Evolutionary conservation across 805 yeast genomes (phyloP), one percentile per base, ranked within the genome.

Genomic region (Candida chilensis): DNA sequence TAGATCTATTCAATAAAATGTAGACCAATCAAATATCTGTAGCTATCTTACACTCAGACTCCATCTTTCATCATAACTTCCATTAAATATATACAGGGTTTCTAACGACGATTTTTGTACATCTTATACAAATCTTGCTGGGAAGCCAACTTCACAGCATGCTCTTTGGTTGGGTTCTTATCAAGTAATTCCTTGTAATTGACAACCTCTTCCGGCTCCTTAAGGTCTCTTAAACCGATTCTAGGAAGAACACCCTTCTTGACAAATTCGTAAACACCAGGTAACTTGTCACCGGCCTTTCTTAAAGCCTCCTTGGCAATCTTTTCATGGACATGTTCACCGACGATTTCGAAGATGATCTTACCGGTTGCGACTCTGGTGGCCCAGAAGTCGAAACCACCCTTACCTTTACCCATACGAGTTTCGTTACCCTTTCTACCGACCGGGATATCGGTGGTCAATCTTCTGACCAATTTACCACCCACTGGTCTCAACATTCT

Each of bases 331-430:
- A 90, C 68, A 38, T 71, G 62, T 12, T 76, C 79, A 38, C 80
- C 82, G 24, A 61, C 64, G 48, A 88, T 75, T 60, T 92, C 98
- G 48, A 88, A 86, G 15, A 88, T 64, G 25, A 92, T 77, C 49
- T 87, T 88, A 3, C 98, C 98, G 0, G 96, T 88, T 24, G 97
- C 94, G 10, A 92, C 92, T 47, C 98, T 76, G 20, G 78, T 83
- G 46, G 94, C 94, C 97, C 97, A 92, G 62, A 86, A 92, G 47
- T 86, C 95, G 51, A 92, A 90, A 0, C 88, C 80, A 59, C 98
- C 98, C 60, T 92, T 92, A 64, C 98, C 98, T 57, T 92, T 92
- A 66, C 98, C 98, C 98, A 92, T 92, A 78, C 98, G 92, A 8
- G 96, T 86, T 54, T 92, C 96, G 55, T 92, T 92, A 63, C 98